Base-by-base conservation (phyloP, 1,139 yeast genomes). In the Arxiozyma bovina region DNA sequence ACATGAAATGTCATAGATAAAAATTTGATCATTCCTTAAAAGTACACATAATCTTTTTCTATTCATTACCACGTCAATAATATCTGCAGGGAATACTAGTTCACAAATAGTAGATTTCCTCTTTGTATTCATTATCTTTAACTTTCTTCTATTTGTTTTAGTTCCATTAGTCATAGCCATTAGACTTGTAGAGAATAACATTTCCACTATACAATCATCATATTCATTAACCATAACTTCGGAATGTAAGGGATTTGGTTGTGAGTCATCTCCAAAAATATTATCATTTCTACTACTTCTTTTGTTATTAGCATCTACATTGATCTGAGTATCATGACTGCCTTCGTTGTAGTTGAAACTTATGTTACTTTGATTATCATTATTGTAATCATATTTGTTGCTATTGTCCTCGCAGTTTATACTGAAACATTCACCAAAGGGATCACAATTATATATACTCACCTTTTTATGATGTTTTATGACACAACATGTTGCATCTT, bases 1-100 rank as follows among this genome's bases (percentile, higher is more conserved):
- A 62, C 87, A 84, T 59, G 86, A 82, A 59, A 86, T 79, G 66
- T 86, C 93, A 65, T 86, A 86, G 27, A 85, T 75, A 63, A 81
- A 83, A 12, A 86, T 79, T 59, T 85, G 86, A 51, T 85, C 88
- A 52, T 62, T 66, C 57, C 81, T 79, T 51, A 85, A 68, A 17
- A 83, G 73, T 22, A 85, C 87, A 50, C 85, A 75, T 58, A 86
- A 69, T 51, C 91, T 68, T 61, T 82, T 83, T 48, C 90, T 72
- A 67, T 85, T 86, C 73, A 86, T 76, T 58, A 80, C 79, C 21
- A 85, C 79, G 49, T 83, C 80, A 42, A 83, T 68, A 8, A 86
- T 80, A 18, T 77, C 74, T 11, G 82, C 77, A 1, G 88, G 85
- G 63, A 86, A 86, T 1, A 85, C 78, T 60, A 85, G 70, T 62